phyloP scores from a whole-genome alignment of 2,329 filamentous ascomycete genomes.

The Paramyrothecium roridum region DNA sequence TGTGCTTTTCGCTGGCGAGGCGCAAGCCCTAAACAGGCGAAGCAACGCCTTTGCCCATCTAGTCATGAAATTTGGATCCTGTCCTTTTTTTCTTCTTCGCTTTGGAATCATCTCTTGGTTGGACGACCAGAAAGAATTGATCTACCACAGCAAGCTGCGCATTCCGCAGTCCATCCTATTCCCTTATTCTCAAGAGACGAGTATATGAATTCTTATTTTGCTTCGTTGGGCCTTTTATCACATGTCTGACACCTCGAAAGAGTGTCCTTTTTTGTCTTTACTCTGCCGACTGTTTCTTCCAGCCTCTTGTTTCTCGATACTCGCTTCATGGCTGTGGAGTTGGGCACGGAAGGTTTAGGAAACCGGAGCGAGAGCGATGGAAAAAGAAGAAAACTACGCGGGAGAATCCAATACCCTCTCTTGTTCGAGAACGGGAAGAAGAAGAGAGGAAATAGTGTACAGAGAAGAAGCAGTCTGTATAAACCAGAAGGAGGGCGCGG shows the following conservation, averaged over 20 bases:
- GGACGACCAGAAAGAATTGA: too few relatives aligned
- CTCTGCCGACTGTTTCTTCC: neutral
- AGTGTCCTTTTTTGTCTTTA: neutral
- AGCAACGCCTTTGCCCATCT: too few relatives aligned
- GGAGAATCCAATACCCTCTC: neutral
- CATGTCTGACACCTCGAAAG: neutral
- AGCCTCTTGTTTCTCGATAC: neutral
- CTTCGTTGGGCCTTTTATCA: neutral
- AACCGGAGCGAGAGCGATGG: neutral
- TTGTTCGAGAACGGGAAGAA: neutral
- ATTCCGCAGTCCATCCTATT: too few relatives aligned
- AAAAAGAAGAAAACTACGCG: neutral
- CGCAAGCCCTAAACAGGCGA: too few relatives aligned
- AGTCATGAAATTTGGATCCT: too few relatives aligned
- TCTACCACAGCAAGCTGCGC: too few relatives aligned
- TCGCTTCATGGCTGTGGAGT: constrained; percentile 10
- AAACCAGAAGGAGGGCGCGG: too few relatives aligned
- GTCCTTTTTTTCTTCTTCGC: too few relatives aligned
- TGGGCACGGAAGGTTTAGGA: neutral
- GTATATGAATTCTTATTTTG: neutral
- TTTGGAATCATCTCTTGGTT: too few relatives aligned
- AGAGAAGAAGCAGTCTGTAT: neutral
- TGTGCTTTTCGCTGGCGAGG: too few relatives aligned
- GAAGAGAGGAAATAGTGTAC: neutral
- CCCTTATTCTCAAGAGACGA: neutral